phyloP scores from a whole-genome alignment of 108 stramenopile genomes.

The Skeletonema tropicum region DNA sequence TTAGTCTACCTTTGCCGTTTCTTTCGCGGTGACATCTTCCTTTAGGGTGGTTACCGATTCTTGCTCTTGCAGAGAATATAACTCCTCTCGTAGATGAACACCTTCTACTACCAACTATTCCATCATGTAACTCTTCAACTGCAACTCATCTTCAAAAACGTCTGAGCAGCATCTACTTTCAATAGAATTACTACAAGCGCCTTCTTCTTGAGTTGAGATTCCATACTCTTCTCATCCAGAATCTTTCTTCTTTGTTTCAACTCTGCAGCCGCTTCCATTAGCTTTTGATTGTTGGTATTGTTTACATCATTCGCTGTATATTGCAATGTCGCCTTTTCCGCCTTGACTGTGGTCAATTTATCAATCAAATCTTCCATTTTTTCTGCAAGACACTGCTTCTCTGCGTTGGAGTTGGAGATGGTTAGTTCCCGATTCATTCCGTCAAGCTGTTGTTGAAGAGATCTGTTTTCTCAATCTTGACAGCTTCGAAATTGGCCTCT shows the following conservation, averaged over 20 bases:
- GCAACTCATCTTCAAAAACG: background rate
- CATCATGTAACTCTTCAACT: background rate
- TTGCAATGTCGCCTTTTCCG: background rate
- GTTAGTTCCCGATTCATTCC: background rate
- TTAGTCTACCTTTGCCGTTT: too few relatives aligned
- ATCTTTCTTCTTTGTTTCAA: background rate
- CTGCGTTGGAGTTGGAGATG: background rate
- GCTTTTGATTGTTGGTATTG: background rate
- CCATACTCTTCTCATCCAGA: background rate
- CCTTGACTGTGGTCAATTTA: background rate
- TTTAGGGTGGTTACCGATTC: background rate
- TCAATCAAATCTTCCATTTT: background rate
- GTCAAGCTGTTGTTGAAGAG: background rate
- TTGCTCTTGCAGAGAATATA: background rate
- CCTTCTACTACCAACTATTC: background rate
- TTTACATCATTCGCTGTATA: background rate
- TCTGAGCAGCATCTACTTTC: background rate
- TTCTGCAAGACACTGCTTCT: background rate
- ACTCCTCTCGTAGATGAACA: background rate
- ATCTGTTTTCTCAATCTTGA: background rate
- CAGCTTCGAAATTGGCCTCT: background rate
- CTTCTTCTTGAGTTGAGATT: background rate
- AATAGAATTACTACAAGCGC: background rate
- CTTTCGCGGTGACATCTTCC: background rate
- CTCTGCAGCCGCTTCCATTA: background rate